Conservation (phyloP, 2,329 filamentous ascomycete species). For the Pseudovirgaria hyperparasitica region DNA sequence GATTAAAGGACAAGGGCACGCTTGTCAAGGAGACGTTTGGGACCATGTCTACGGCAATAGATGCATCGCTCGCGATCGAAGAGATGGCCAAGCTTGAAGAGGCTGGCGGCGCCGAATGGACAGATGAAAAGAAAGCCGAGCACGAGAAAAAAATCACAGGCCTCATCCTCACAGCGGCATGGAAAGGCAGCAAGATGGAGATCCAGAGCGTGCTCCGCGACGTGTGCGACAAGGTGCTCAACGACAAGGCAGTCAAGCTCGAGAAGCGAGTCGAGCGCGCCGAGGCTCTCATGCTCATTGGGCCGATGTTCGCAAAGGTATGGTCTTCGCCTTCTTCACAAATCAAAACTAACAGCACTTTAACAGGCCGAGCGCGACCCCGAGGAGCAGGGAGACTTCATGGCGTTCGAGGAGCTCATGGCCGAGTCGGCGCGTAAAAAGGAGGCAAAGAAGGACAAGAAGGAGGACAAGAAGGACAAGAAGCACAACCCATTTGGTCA, state of each 20-base stretch:
- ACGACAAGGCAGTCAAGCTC: conserved; percentile 64
- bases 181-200: conserved; percentile 94
- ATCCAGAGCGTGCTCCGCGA: conserved; percentile 92
- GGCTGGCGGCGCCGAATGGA: conserved; percentile 92
- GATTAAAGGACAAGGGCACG: conserved; percentile 91
- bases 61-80: conserved; percentile 96
- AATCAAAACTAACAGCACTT: background rate
- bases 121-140: conserved; percentile 90
- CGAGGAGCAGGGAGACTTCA: conserved; percentile 96
- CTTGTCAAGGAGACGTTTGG: conserved; percentile 98
- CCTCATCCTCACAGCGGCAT: conserved; percentile 94
- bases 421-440: conserved; percentile 95
- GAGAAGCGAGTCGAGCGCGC: conserved; percentile 84
- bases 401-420: conserved; percentile 96
- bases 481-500: conserved; percentile 3
- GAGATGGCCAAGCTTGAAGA: conserved; percentile 97
- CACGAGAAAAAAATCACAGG: conserved; percentile 93
- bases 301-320: conserved; percentile 82
- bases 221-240: conserved; percentile 80
- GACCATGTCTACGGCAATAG: conserved; percentile 90
- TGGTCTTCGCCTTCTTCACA: conserved; percentile 11
- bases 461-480: conserved; percentile 34
- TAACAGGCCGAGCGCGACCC: conserved; percentile 70
- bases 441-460: conserved; percentile 65
- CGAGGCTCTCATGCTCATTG: conserved; percentile 76